A percentile compares a stretch with the other conserved stretches of the same genome.
These are phyloP conservation scores for Penicillium sclerotigenum DNA, from an alignment of 2,329 filamentous ascomycete genomes.

Conservation along the genomic window DNA sequence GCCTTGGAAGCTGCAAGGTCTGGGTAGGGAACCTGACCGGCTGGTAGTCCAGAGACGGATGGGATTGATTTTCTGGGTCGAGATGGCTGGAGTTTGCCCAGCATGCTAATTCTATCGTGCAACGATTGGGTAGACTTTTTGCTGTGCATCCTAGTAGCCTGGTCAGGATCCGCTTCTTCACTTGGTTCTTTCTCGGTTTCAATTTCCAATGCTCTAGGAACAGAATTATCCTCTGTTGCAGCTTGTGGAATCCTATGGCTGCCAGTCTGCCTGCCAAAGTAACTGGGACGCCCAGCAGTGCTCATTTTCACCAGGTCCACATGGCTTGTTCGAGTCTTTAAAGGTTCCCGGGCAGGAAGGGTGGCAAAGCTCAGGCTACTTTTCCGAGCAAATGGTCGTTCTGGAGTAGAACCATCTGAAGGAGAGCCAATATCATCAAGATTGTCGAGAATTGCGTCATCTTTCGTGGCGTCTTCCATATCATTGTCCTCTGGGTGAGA, in stretches of 20 bases:
- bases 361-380: constrained; percentile 94
- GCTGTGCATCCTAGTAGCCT: constrained; percentile 62
- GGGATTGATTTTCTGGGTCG: constrained; percentile 48
- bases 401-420: constrained; percentile 48
- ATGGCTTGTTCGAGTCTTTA: constrained; percentile 79
- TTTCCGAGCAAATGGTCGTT: constrained; percentile 73
- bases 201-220: constrained; percentile 47
- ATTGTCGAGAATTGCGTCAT: constrained; percentile 36
- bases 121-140: constrained; percentile 92
- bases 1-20: constrained; percentile 32
- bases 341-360: constrained; percentile 83
- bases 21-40: constrained; percentile 37
- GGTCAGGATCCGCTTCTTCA: constrained; percentile 48
- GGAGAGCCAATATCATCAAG: constrained; percentile 49
- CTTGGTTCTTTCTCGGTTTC: constrained; percentile 56
- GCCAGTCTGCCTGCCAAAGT: constrained; percentile 69
- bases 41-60: constrained; percentile 27
- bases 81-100: constrained; percentile 54
- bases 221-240: constrained; percentile 42
- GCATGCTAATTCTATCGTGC: constrained; percentile 84
- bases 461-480: constrained; percentile 25
- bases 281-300: constrained; percentile 60
- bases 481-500: constrained; percentile 17
- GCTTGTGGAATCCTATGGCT: constrained; percentile 47
- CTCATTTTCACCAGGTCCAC: constrained; percentile 57